phyloP scores from a whole-genome alignment of 106 monocot genomes.

The Alisma plantagoaquatica region DNA sequence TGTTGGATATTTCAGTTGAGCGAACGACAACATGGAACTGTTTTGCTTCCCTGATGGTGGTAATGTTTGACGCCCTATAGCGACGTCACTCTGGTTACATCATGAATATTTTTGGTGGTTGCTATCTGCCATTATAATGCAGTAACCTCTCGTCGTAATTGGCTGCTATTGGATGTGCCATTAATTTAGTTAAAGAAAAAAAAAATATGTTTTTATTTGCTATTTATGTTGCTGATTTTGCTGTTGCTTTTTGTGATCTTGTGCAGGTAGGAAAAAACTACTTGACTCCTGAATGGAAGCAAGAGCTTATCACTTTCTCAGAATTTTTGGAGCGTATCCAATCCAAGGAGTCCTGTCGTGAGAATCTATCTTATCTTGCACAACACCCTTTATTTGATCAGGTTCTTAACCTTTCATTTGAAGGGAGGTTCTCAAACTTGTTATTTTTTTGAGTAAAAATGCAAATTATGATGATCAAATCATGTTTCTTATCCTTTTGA shows the following conservation, averaged over 20 bases:
- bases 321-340: slow-evolving; percentile 76
- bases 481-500: not conserved
- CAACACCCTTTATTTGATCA: slow-evolving; percentile 97
- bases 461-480: not conserved
- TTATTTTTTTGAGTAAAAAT: not conserved
- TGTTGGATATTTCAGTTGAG: no score
- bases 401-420: no score
- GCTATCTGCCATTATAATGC: not conserved
- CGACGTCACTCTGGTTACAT: no score
- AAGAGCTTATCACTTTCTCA: slow-evolving; percentile 90
- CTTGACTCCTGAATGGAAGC: slow-evolving; percentile 80
- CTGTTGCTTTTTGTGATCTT: slow-evolving; percentile 1
- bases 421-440: no score
- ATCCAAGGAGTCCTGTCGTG: slow-evolving; percentile 22
- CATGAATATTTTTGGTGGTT: no score
- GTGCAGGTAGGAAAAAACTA: slow-evolving; percentile 92
- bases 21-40: no score
- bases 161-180: no score
- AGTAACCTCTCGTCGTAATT: slow-evolving; percentile 1
- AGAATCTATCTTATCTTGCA: slow-evolving; percentile 69
- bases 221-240: slow-evolving; percentile 1
- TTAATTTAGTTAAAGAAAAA: no score
- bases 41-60: no score
- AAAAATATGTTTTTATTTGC: no score
- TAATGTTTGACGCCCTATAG: no score